Base-by-base conservation (phyloP, 2,329 filamentous ascomycete genomes). In the Dothideomycetes sp. region DNA sequence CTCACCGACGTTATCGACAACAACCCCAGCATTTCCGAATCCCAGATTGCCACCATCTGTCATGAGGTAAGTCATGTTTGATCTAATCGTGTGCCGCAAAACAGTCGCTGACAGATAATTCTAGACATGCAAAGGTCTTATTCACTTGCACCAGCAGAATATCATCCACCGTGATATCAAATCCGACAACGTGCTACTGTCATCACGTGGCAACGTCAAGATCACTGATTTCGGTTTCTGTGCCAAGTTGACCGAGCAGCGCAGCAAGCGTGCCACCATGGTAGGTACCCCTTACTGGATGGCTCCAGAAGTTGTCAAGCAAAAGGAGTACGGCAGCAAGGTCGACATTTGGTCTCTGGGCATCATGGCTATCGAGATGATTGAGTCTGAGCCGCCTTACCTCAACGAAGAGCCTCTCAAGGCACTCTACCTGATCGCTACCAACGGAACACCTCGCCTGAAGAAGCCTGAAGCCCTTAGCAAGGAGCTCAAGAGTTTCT, bases 341-440 rank as follows among this genome's bases (percentile, higher is more conserved):
- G 91, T 96, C 48, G 91, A 98, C 59, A 94, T 96, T 58, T 98
- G 91, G 91, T 95, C 88, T 20, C 70, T 98, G 47, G 91, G 91
- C 57, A 98, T 98, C 66, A 98, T 96, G 91, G 89, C 91, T 17
- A 96, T 98, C 56, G 91, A 98, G 65, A 95, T 98, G 91, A 96
- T 96, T 57, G 91, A 98, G 62, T 94, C 86, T 13, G 91, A 98
- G 63, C 91, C 91, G 5, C 91, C 91, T 0, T 98, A 98, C 62
- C 76, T 96, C 25, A 96, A 96, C 64, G 91, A 96, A 64, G 89
- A 96, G 64, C 91, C 91, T 0, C 76, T 98, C 43, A 96, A 96
- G 71, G 91, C 91, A 6, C 74, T 98, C 33, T 98, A 94, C 62
- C 76, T 98, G 47, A 98, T 98, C 59, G 91, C 91, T 33, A 98